Percentiles rank a stretch among this genome's conserved stretches.
Evolutionary conservation across 2,329 filamentous ascomycete species (phyloP).

Genomic region (Fusarium hostae): DNA sequence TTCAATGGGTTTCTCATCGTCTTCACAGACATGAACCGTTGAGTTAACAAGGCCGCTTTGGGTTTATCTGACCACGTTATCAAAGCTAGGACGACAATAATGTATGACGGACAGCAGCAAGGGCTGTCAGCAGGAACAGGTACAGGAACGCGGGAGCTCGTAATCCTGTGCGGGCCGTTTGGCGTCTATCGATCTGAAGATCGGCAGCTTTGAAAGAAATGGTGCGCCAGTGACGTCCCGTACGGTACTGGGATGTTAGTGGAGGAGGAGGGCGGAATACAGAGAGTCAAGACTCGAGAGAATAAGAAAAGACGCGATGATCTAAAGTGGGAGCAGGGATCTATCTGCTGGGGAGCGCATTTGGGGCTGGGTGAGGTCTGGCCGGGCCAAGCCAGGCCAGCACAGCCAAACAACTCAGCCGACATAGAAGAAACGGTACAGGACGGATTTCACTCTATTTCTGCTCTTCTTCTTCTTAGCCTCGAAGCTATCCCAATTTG

Average conservation of each 20-base stretch:
- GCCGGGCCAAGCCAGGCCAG: slow-evolving; percentile 6
- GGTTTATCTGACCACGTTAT: not conserved
- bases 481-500: not conserved
- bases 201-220: slow-evolving; percentile 38
- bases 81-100: not conserved
- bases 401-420: slow-evolving; percentile 5
- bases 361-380: slow-evolving; percentile 19
- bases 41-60: not conserved
- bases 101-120: slow-evolving; percentile 9
- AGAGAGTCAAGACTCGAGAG: slow-evolving; percentile 2
- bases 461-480: not conserved
- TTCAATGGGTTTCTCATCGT: not conserved
- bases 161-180: slow-evolving; percentile 40
- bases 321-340: slow-evolving; percentile 34
- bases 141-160: slow-evolving; percentile 29
- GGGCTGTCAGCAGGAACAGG: slow-evolving; percentile 23
- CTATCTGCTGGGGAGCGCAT: slow-evolving; percentile 13
- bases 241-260: slow-evolving; percentile 38
- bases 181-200: slow-evolving; percentile 44
- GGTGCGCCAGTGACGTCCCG: slow-evolving; percentile 43
- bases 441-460: not conserved
- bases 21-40: not conserved
- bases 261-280: slow-evolving; percentile 30
- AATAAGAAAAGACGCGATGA: slow-evolving; percentile 28
- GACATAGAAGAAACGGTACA: not conserved